A percentile compares a stretch with the other conserved stretches of the same genome.
Conservation (phyloP, 1,139 yeast genomes). For the Blastobotrys apis region DNA sequence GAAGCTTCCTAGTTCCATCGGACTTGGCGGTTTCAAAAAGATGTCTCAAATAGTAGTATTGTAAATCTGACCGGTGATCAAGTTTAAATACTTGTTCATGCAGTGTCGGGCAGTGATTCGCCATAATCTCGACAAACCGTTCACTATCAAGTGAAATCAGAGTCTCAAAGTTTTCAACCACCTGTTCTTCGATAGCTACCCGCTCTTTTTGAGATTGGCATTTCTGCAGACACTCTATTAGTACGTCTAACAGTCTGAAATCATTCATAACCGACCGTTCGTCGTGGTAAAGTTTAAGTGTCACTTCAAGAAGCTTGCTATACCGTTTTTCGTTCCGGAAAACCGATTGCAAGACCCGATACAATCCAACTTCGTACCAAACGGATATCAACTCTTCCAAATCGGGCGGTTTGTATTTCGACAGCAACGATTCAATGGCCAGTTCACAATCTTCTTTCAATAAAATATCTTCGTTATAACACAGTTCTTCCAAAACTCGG, state of each 20-base stretch:
- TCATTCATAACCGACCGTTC: constrained; percentile 17
- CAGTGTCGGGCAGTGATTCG: constrained; percentile 23
- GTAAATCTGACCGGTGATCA: constrained; percentile 20
- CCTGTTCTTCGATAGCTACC: constrained; percentile 19
- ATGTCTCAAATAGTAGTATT: constrained; percentile 23
- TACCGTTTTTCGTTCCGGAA: constrained; percentile 52
- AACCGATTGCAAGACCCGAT: constrained; percentile 53
- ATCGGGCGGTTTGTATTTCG: constrained; percentile 56
- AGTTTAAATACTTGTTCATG: constrained; percentile 27
- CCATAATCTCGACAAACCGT: constrained; percentile 23
- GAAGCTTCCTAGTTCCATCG: constrained; percentile 19
- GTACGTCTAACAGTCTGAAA: constrained; percentile 25
- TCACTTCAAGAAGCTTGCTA: constrained; percentile 47
- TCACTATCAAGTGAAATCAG: constrained; percentile 21
- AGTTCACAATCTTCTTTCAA: constrained; percentile 61
- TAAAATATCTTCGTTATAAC: constrained; percentile 39
- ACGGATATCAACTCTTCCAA: constrained; percentile 45
- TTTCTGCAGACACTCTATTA: constrained; percentile 29
- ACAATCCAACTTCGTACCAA: constrained; percentile 51
- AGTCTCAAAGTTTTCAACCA: constrained; percentile 22
- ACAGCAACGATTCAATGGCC: constrained; percentile 63
- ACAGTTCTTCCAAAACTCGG: constrained; percentile 47
- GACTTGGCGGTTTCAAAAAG: constrained; percentile 22
- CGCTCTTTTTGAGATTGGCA: constrained; percentile 22
- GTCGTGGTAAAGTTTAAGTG: constrained; percentile 30